Evolutionary conservation across 83 land plant genomes (phyloP).

Genomic region (Diphasiastrum complanatum): DNA sequence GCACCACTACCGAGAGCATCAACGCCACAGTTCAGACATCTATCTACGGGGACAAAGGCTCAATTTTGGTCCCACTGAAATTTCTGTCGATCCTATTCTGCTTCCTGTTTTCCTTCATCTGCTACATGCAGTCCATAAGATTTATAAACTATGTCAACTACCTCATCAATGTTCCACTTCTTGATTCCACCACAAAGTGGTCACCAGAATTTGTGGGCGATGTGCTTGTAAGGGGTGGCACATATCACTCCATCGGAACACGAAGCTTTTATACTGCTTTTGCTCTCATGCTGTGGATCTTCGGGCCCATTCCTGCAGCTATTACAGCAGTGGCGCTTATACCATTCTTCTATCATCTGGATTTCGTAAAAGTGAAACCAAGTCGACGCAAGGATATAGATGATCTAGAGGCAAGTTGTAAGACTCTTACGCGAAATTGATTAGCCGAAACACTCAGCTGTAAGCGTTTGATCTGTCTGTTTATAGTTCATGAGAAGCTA

Average conservation of each 20-base stretch:
- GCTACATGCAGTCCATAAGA: slow-evolving; percentile 71
- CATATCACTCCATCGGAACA: slow-evolving; percentile 60
- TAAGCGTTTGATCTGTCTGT: too few relatives aligned
- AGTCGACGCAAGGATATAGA: too few relatives aligned
- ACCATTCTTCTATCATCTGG: slow-evolving; percentile 53
- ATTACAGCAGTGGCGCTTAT: slow-evolving; percentile 40
- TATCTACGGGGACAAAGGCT: slow-evolving; percentile 58
- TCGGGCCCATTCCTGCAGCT: slow-evolving; percentile 69
- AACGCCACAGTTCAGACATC: slow-evolving; percentile 28
- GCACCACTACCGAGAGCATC: slow-evolving; percentile 26
- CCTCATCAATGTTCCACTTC: slow-evolving; percentile 56
- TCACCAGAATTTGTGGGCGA: slow-evolving; percentile 35
- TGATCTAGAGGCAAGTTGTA: too few relatives aligned
- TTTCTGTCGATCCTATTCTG: slow-evolving; percentile 42
- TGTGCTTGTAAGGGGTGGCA: slow-evolving; percentile 53
- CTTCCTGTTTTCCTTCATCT: slow-evolving; percentile 57
- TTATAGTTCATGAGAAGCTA: too few relatives aligned
- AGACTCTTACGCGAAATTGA: too few relatives aligned
- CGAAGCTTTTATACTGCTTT: slow-evolving; percentile 59
- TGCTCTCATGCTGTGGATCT: slow-evolving; percentile 77
- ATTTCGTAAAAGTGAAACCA: too few relatives aligned
- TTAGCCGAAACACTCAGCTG: too few relatives aligned
- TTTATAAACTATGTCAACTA: slow-evolving; percentile 78
- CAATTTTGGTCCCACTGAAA: slow-evolving; percentile 54
- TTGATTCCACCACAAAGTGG: background rate